Percentiles rank a stretch among this genome's conserved stretches.
These are phyloP conservation scores for Wallacemonas sp. DNA, from an alignment of 208 protist genomes.

Conservation along the genomic window DNA sequence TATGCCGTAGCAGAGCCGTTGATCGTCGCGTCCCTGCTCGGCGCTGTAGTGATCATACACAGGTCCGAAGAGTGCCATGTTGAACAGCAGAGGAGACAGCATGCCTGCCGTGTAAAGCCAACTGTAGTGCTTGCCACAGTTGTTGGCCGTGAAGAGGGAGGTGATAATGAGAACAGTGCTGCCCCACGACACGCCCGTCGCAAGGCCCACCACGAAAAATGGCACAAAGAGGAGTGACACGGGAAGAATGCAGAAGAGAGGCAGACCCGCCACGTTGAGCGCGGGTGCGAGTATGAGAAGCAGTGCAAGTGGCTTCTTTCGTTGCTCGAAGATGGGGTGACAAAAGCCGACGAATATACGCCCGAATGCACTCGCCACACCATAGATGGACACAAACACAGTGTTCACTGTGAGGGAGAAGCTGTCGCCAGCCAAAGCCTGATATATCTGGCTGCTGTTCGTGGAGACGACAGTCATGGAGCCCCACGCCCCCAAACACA, in stretches of 20 bases:
- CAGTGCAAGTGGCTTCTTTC: conserved; percentile 32
- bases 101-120: conserved; percentile 83
- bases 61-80: conserved; percentile 70
- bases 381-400: conserved; percentile 79
- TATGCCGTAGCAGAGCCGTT: conserved; percentile 43
- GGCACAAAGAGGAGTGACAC: conserved; percentile 46
- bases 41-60: conserved; percentile 67
- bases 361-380: conserved; percentile 73
- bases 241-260: conserved; percentile 50
- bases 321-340: conserved; percentile 47
- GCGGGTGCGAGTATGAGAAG: conserved; percentile 55
- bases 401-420: conserved; percentile 73
- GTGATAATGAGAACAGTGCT: conserved; percentile 74
- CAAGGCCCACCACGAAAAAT: conserved; percentile 74
- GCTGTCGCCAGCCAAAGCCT: conserved; percentile 48
- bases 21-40: conserved; percentile 29
- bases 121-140: conserved; percentile 85
- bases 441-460: conserved; percentile 81
- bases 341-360: conserved; percentile 60
- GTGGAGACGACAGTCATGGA: conserved; percentile 73
- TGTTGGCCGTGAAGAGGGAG: conserved; percentile 50
- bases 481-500: conserved; percentile 77
- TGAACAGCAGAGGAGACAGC: conserved; percentile 79
- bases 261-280: conserved; percentile 65
- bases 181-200: conserved; percentile 78